Base-by-base conservation (phyloP, 768 basidiomycete species). In the Mycena haematopus region DNA sequence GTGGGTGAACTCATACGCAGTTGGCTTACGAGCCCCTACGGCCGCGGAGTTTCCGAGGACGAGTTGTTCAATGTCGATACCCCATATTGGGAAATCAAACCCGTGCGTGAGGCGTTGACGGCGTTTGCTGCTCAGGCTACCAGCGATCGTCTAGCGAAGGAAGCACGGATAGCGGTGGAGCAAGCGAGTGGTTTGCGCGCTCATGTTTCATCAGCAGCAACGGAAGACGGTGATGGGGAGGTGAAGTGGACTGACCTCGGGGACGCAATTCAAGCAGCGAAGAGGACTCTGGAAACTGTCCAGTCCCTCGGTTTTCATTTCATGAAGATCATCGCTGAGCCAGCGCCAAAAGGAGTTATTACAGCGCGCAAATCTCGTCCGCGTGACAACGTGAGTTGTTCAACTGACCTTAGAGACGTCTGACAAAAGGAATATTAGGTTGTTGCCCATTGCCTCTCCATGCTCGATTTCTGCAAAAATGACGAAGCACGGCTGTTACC, bases 21-120 rank as follows among this genome's bases (percentile, higher is more conserved):
- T 10, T 53, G 52, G 52, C 52, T 53, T 7, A 53, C 52, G 2
- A 38, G 27, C 25, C 52, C 52, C 3, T 35, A 53, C 22, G 52
- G 52, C n/a, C 52, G 52, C 6, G 29, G 29, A 4, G 4, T 31
- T 9, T 5, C 29, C 4, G 29, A 31, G 4, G 29, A 31, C 4
- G 29, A 5, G 29, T 31, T 31, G 29, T 31, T 31, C 29, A 9
- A 31, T 9, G 10, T 25, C 9, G 52, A 36, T 1, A 40, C 36
- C 1, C 52, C 33, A 19, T 40, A 40, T n/a, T 35, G 2, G 1
- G n/a, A 38, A n/a, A 38, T 53, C 2, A 38, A 40, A 40, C 52
- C 35, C 11, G 52, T 53, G 24, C 52, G 52, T 4, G 2, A 22
- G 36, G 36, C 36, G 9, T 35, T 40, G 9, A 53, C 52, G 2